These are phyloP conservation scores for Exophiala sp. DNA, from an alignment of 2,329 filamentous ascomycete genomes.

Conservation along the genomic window DNA sequence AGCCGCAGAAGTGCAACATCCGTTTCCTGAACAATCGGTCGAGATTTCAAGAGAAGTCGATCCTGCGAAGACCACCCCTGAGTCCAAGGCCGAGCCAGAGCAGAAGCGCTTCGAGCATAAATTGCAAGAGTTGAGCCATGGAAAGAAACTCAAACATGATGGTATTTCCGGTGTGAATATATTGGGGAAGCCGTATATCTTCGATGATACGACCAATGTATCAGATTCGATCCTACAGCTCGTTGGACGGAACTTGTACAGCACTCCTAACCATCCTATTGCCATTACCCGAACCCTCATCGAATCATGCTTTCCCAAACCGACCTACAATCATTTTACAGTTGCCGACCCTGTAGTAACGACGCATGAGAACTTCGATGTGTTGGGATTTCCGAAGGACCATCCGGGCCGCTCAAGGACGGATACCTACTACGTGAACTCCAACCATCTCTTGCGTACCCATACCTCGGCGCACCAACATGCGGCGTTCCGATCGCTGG, in stretches of 20 bases:
- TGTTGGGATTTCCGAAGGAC: conserved; percentile 80
- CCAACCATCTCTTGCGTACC: conserved; percentile 74
- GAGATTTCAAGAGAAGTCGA: conserved; percentile 19
- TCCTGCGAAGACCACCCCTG: conserved; percentile 18
- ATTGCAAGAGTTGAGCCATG: conserved; percentile 11
- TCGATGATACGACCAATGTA: conserved; percentile 79
- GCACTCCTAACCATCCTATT: conserved; percentile 84
- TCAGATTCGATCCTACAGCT: conserved; percentile 68
- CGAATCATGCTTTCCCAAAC: conserved; percentile 72
- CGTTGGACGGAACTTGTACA: conserved; percentile 72
- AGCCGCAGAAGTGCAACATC: conserved; percentile 5
- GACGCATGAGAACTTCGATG: conserved; percentile 87
- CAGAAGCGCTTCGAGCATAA: conserved; percentile 4
- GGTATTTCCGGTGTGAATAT: conserved; percentile 22
- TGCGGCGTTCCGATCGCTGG: conserved; percentile 62
- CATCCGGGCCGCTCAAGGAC: conserved; percentile 81
- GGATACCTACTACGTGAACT: conserved; percentile 94
- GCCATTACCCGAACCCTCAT: conserved; percentile 87
- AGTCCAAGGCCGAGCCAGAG: conserved; percentile 5
- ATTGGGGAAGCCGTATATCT: conserved; percentile 22
- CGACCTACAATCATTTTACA: conserved; percentile 68
- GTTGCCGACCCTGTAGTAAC: conserved; percentile 73
- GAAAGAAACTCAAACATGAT: conserved; percentile 19
- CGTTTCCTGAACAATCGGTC: conserved; percentile 25
- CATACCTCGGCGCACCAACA: conserved; percentile 93